Evolutionary conservation across 139 green algal genomes (phyloP).

Genomic region (Chlorokybus atmophyticus): DNA sequence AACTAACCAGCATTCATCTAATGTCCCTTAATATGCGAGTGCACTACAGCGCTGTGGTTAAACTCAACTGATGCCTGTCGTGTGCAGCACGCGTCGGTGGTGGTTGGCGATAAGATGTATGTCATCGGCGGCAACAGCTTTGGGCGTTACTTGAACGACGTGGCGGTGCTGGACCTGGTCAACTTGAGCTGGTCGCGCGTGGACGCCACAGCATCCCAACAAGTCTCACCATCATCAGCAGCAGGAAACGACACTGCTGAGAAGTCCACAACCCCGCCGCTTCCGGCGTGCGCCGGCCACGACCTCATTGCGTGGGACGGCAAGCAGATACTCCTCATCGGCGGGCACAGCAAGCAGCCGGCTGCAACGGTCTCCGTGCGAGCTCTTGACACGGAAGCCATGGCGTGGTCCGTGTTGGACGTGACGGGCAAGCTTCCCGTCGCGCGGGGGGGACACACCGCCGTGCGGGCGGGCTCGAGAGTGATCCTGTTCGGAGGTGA

Average conservation of each 20-base stretch:
- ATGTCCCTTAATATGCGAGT: too few relatives aligned
- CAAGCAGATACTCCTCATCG: too few relatives aligned
- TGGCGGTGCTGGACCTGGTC: conserved; percentile 66
- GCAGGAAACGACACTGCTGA: not conserved
- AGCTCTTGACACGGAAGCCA: conserved; percentile 42
- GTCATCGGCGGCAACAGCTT: conserved; percentile 74
- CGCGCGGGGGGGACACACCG: conserved; percentile 57
- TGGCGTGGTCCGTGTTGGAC: conserved; percentile 36
- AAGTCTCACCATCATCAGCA: not conserved
- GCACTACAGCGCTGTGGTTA: too few relatives aligned
- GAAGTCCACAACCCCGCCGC: conserved; percentile 2
- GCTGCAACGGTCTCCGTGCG: conserved; percentile 47
- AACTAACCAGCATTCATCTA: too few relatives aligned
- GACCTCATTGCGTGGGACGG: too few relatives aligned
- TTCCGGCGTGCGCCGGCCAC: conserved; percentile 48
- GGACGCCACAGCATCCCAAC: conserved; percentile 8
- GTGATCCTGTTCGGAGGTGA: conserved; percentile 34
- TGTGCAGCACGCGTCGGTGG: conserved; percentile 48
- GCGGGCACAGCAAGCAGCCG: too few relatives aligned
- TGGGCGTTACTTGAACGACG: conserved; percentile 74
- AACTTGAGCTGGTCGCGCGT: conserved; percentile 48
- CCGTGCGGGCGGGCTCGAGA: conserved; percentile 38
- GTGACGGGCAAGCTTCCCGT: conserved; percentile 18
- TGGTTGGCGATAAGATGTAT: conserved; percentile 52
- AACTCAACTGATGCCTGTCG: too few relatives aligned